These are phyloP conservation scores for Phyllosticta citriasiana DNA, from an alignment of 2,329 filamentous ascomycete genomes.

Conservation along the genomic window DNA sequence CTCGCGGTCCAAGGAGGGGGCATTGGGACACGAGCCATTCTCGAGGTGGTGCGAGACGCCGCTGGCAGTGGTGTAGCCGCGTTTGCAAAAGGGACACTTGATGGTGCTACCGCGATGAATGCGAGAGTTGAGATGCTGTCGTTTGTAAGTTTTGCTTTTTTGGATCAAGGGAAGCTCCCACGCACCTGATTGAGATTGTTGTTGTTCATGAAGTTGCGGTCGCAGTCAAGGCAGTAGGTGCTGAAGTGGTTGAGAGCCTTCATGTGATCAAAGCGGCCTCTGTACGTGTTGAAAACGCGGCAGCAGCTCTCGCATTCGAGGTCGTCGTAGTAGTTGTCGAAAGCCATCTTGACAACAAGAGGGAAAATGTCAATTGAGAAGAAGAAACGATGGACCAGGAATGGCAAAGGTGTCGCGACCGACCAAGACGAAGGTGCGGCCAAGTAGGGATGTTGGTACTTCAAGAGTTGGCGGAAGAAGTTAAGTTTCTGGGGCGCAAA, in stretches of 20 bases:
- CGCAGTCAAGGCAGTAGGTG: conserved; percentile 13
- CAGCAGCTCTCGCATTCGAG: conserved; percentile 12
- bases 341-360: no score
- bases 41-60: conserved; percentile 50
- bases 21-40: conserved; percentile 39
- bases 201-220: conserved; percentile 16
- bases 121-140: conserved; percentile 46
- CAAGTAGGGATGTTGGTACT: no score
- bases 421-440: no score
- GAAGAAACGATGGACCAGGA: no score
- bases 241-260: conserved; percentile 14
- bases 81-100: conserved; percentile 47
- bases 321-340: no score
- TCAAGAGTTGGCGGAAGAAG: no score
- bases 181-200: conserved; percentile 14
- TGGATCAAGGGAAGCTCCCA: background rate
- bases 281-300: background rate
- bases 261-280: conserved; percentile 15
- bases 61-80: conserved; percentile 38
- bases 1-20: conserved; percentile 38
- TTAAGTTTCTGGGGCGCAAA: no score
- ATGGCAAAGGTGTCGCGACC: no score
- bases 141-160: background rate
- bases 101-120: conserved; percentile 38
- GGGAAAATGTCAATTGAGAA: no score